Percentiles rank a stretch among this genome's conserved stretches.
Evolutionary conservation across 768 basidiomycete genomes (phyloP).

Genomic region (Nevesoporus exiguus): DNA sequence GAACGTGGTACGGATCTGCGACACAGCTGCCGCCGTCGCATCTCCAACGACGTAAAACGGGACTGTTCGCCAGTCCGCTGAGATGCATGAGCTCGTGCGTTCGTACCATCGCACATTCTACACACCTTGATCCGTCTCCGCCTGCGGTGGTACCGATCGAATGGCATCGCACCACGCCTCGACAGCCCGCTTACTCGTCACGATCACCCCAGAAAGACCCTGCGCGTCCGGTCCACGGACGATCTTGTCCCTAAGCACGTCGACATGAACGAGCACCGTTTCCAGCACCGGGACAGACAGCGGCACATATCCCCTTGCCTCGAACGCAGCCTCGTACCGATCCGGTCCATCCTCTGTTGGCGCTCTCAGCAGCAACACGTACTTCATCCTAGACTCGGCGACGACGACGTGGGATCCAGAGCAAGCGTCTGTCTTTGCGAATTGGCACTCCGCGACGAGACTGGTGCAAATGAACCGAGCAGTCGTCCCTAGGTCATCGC

Average conservation of each 20-base stretch:
- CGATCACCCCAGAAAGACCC: slow-evolving; percentile 55
- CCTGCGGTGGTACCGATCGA: slow-evolving; percentile 10
- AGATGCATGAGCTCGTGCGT: not conserved
- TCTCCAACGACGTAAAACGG: slow-evolving; percentile 82
- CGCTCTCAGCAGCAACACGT: slow-evolving; percentile 43
- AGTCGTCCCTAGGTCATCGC: not conserved
- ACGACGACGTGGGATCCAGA: not conserved
- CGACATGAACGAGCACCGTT: slow-evolving; percentile 52
- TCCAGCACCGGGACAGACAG: slow-evolving; percentile 71
- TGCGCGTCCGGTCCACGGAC: slow-evolving; percentile 32
- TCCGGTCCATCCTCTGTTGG: slow-evolving; percentile 40
- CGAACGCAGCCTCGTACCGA: slow-evolving; percentile 55
- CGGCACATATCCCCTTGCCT: slow-evolving; percentile 45
- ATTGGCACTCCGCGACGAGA: slow-evolving; percentile 6
- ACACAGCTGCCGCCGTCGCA: slow-evolving; percentile 52
- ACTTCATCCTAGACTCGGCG: slow-evolving; percentile 15
- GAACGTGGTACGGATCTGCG: slow-evolving; percentile 21
- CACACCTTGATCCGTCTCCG: slow-evolving; percentile 14
- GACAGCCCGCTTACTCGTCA: slow-evolving; percentile 77
- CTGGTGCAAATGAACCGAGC: not conserved
- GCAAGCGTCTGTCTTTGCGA: not conserved
- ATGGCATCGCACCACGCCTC: slow-evolving; percentile 61
- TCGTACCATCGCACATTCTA: not conserved
- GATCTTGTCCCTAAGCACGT: slow-evolving; percentile 43
- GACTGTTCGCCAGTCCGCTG: slow-evolving; percentile 48